Conservation (phyloP, 306 rosid species). For the Gillenia trifoliata region DNA sequence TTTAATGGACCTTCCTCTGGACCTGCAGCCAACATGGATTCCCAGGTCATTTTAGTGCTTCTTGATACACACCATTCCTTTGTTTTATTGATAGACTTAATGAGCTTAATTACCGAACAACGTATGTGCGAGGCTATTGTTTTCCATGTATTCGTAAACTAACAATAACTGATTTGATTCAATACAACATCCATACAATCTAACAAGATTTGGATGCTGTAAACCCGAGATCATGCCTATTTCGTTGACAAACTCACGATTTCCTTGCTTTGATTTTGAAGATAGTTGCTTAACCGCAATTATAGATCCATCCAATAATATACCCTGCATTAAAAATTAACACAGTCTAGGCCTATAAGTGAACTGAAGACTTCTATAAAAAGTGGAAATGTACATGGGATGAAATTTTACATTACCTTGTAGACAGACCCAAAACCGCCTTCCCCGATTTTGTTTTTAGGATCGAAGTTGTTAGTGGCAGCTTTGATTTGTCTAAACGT, state of each 20-base stretch:
- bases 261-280: constrained; percentile 53
- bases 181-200: constrained; percentile 53
- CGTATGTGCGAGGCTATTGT: constrained; percentile 47
- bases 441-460: constrained; percentile 55
- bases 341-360: background rate
- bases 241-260: constrained; percentile 57
- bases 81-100: background rate
- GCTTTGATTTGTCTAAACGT: constrained; percentile 15
- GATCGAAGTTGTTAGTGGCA: constrained; percentile 52
- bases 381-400: background rate
- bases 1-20: constrained; percentile 17
- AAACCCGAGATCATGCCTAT: constrained; percentile 57
- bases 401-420: constrained; percentile 38
- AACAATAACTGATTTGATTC: constrained; percentile 48
- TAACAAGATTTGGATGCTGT: constrained; percentile 63
- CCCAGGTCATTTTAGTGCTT: background rate
- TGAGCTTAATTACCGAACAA: constrained; percentile 43
- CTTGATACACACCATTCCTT: background rate
- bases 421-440: constrained; percentile 74
- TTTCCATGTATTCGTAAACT: constrained; percentile 62
- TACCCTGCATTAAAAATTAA: constrained; percentile 30
- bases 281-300: constrained; percentile 64
- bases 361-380: background rate
- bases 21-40: background rate
- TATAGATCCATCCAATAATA: constrained; percentile 42